phyloP scores from a whole-genome alignment of 2,329 filamentous ascomycete species.

The Beauveria scarabaeidicola region DNA sequence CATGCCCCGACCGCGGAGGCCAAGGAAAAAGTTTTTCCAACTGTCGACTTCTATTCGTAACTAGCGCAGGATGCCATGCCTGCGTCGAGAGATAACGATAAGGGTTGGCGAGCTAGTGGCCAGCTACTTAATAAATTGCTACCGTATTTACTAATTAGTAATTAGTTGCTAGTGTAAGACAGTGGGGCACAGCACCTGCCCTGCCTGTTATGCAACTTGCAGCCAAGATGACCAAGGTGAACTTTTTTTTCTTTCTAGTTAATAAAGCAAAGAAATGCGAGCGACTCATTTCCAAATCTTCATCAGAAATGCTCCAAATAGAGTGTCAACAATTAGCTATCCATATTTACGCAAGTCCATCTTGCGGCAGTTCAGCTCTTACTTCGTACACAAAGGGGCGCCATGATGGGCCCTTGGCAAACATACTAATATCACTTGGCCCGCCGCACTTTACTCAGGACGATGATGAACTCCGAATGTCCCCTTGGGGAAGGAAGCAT shows the following conservation, averaged over 20 bases:
- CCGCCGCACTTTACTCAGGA: conserved; percentile 1
- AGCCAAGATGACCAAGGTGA: neutral
- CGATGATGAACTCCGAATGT: conserved; percentile 1
- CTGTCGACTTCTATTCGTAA: neutral
- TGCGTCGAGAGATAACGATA: conserved; percentile 7
- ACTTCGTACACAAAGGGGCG: neutral
- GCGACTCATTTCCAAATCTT: too few species aligned
- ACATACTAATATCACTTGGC: conserved; percentile 5
- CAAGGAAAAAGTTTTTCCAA: conserved; percentile 3
- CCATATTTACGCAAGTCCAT: neutral
- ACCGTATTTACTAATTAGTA: neutral
- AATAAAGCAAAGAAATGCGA: too few species aligned
- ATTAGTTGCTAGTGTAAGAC: neutral
- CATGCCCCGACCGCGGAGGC: conserved; percentile 7
- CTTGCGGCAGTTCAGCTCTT: neutral
- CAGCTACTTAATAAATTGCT: too few species aligned
- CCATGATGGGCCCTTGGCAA: conserved; percentile 1
- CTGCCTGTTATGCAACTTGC: neutral
- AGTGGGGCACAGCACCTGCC: neutral
- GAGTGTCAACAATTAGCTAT: too few species aligned
- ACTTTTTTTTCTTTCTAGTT: too few species aligned
- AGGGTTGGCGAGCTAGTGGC: neutral
- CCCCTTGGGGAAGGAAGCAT: conserved; percentile 2
- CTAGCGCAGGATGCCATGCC: neutral
- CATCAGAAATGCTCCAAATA: too few species aligned